Evolutionary conservation across 768 basidiomycete genomes (phyloP).

Genomic region (Postia placenta): DNA sequence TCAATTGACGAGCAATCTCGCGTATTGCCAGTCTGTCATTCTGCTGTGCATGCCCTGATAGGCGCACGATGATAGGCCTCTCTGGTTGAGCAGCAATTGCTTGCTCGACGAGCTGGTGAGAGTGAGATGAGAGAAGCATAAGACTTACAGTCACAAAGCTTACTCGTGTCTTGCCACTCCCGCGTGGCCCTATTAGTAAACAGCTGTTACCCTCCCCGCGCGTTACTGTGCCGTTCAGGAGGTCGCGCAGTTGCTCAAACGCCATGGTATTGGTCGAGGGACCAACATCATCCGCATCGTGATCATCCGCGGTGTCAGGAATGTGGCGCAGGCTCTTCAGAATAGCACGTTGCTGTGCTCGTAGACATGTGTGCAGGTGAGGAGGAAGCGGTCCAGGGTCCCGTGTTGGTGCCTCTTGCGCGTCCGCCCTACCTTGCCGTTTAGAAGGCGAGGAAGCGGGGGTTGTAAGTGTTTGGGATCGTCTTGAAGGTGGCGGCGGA

Average conservation of each 20-base stretch:
- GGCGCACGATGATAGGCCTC: conserved; percentile 65
- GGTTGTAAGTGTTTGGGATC: neutral
- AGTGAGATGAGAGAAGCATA: neutral
- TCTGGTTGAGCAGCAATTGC: conserved; percentile 42
- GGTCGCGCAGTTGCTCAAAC: conserved; percentile 47
- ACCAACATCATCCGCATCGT: conserved; percentile 29
- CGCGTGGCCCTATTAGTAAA: conserved; percentile 76
- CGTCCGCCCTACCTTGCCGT: neutral
- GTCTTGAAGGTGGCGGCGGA: neutral
- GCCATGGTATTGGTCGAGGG: conserved; percentile 46
- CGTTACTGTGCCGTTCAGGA: conserved; percentile 67
- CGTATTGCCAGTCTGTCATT: conserved; percentile 88
- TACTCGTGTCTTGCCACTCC: conserved; percentile 82
- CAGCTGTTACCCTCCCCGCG: conserved; percentile 94
- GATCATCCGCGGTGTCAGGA: conserved; percentile 17
- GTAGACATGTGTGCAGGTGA: conserved; percentile 40
- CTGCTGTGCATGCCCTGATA: conserved; percentile 81
- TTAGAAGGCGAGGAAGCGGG: conserved; percentile 2
- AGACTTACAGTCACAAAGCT: conserved; percentile 15
- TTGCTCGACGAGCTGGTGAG: conserved; percentile 50
- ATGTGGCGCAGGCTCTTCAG: conserved; percentile 38
- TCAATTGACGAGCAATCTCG: conserved; percentile 84
- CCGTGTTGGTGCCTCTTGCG: conserved; percentile 1
- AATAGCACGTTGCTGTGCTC: conserved; percentile 53
- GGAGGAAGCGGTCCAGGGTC: conserved; percentile 26